phyloP scores from a whole-genome alignment of 371 early-diverging fungal species.

The Mortierella sp. region DNA sequence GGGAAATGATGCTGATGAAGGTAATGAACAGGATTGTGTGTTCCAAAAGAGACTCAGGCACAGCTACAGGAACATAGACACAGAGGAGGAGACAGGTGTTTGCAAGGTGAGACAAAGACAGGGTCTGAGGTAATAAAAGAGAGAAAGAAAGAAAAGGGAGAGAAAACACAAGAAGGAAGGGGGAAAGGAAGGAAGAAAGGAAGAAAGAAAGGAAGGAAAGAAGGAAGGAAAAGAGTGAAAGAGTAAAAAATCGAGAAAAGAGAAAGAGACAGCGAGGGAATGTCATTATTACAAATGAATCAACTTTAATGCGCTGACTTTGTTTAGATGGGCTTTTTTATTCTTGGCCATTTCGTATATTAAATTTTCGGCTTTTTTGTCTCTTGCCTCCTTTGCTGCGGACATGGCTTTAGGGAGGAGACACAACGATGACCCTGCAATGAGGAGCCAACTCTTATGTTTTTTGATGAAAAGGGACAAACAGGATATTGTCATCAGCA shows the following conservation, averaged over 20 bases:
- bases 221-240: not conserved
- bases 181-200: not conserved
- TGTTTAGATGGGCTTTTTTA: too few species aligned
- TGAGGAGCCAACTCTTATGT: not conserved
- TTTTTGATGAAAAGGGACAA: not conserved
- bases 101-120: not conserved
- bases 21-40: too few species aligned
- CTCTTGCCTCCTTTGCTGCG: not conserved
- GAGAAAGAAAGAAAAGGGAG: not conserved
- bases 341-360: not conserved
- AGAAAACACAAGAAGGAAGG: not conserved
- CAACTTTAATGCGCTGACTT: not conserved
- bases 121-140: too few species aligned
- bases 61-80: not conserved
- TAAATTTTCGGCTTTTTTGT: not conserved
- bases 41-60: too few species aligned
- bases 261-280: not conserved
- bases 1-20: too few species aligned
- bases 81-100: not conserved
- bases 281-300: too few species aligned
- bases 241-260: not conserved
- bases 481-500: not conserved
- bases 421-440: not conserved
- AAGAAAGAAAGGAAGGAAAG: not conserved
- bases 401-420: not conserved